Evolutionary conservation across 176 grass and related monocot genomes (phyloP).

Genomic region (Areca catechu): DNA sequence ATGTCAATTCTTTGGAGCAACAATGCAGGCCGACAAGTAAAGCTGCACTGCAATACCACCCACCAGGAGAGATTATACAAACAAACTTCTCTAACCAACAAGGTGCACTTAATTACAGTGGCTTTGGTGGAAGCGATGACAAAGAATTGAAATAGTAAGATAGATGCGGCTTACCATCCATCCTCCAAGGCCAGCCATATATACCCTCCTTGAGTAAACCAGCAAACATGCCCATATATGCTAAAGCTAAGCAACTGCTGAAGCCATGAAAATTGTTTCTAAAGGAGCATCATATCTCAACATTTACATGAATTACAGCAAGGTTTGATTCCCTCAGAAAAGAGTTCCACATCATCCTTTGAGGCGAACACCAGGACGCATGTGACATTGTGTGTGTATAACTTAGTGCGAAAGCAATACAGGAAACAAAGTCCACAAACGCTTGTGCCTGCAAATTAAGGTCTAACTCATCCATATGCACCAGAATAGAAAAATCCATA

Average conservation of each 20-base stretch:
- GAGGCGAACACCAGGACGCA: slow-evolving; percentile 20
- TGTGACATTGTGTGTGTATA: slow-evolving; percentile 27
- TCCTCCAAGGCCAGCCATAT: neutral
- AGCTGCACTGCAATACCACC: too few species aligned
- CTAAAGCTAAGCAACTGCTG: neutral
- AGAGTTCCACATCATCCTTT: slow-evolving; percentile 29
- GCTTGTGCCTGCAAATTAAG: slow-evolving; percentile 37
- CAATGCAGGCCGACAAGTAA: too few species aligned
- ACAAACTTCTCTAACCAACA: too few species aligned
- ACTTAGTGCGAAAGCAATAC: slow-evolving; percentile 20
- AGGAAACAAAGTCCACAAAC: slow-evolving; percentile 19
- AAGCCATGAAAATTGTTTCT: slow-evolving; percentile 25
- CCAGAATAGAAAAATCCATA: too few species aligned
- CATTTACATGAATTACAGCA: slow-evolving; percentile 62
- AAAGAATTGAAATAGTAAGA: too few species aligned
- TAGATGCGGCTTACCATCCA: neutral
- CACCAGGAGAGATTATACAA: too few species aligned
- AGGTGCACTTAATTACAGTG: too few species aligned
- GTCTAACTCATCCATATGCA: slow-evolving; percentile 10
- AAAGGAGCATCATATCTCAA: slow-evolving; percentile 33
- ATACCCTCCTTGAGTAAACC: slow-evolving; percentile 7
- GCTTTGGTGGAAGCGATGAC: too few species aligned
- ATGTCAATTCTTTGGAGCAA: too few species aligned
- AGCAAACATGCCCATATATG: slow-evolving; percentile 1
- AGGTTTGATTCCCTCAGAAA: slow-evolving; percentile 24